Evolutionary conservation across 352 stramenopile species (phyloP), one percentile per base, ranked within the genome.

Genomic region (Pythium aristosporum): DNA sequence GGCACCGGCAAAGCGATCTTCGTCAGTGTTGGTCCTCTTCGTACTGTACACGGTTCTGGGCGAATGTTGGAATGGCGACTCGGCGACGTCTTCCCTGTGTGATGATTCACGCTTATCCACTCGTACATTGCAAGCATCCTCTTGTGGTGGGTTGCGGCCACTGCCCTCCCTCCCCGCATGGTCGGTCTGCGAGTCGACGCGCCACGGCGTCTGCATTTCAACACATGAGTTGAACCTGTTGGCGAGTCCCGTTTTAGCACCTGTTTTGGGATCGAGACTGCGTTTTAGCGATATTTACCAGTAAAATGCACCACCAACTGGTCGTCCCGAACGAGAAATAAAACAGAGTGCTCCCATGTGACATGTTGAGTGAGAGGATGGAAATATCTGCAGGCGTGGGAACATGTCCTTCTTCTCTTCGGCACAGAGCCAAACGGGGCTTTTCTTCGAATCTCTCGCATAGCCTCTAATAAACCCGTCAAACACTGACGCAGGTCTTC

Each of bases 311-410:
- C 7, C 6, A 16, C 44, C 44, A 50, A 50, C 18, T 50, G 44
- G 20, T 30, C 11, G 20, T 8, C 18, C 13, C 44, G 44, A 50
- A 50, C 44, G 20, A 30, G 28, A 32, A 30, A 50, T 30, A 32
- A 50, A 50, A 50, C 44, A 50, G 44, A 50, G 44, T 18, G 41
- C 41, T 7, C 44, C 8, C n/a, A 16, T 50, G 44, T 50, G 34
- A 39, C 34, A 39, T 39, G 34, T 13, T 7, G 34, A 39, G 34
- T 39, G 11, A 4, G 34, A 15, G 34, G 32, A 9, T n/a, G 32
- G 9, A 36, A 36, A 9, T 36, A 36, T 36, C 32, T 5, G 5
- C 32, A 36, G 32, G 32, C 9, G 32, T 10, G 8, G 34, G 34
- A 39, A 39, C 34, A 39, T 10, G 34, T n/a, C 11, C 6, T 39